Evolutionary conservation across 2,329 filamentous ascomycete species (phyloP).

Genomic region (Metarhizium brunneum): DNA sequence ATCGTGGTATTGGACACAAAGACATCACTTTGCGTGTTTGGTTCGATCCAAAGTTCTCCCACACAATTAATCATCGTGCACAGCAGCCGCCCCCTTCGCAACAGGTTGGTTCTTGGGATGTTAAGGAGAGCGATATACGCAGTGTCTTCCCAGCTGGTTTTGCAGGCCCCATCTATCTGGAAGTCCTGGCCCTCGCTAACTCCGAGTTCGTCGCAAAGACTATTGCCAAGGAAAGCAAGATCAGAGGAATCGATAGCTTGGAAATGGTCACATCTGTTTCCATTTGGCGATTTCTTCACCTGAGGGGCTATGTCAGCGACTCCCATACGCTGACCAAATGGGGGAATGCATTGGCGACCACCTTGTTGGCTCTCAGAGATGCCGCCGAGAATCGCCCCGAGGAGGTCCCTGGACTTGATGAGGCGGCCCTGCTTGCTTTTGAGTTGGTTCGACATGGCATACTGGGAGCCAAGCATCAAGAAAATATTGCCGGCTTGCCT

Average conservation of each 20-base stretch:
- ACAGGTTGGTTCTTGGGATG: conserved; percentile 57
- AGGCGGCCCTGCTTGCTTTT: conserved; percentile 72
- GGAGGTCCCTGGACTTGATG: conserved; percentile 49
- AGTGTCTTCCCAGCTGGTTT: conserved; percentile 35
- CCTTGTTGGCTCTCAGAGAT: conserved; percentile 53
- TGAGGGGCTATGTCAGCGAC: conserved; percentile 75
- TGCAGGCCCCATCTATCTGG: conserved; percentile 37
- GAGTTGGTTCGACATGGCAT: conserved; percentile 75
- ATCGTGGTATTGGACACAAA: conserved; percentile 76
- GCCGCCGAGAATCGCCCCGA: conserved; percentile 35
- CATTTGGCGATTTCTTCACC: conserved; percentile 81
- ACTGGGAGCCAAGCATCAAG: conserved; percentile 59
- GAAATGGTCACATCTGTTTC: conserved; percentile 65
- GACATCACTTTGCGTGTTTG: conserved; percentile 71
- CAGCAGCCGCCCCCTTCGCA: conserved; percentile 37
- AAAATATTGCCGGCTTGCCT: conserved; percentile 45
- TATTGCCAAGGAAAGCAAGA: conserved; percentile 47
- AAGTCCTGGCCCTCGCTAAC: conserved; percentile 60
- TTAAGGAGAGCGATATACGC: conserved; percentile 50
- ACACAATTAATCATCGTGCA: conserved; percentile 55
- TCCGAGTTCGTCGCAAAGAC: conserved; percentile 61
- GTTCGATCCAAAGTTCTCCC: conserved; percentile 65
- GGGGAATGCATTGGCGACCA: conserved; percentile 69
- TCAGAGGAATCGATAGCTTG: conserved; percentile 50
- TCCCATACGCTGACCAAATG: conserved; percentile 73